Base-by-base conservation (phyloP, 768 basidiomycete species). In the Boletus sp. region DNA sequence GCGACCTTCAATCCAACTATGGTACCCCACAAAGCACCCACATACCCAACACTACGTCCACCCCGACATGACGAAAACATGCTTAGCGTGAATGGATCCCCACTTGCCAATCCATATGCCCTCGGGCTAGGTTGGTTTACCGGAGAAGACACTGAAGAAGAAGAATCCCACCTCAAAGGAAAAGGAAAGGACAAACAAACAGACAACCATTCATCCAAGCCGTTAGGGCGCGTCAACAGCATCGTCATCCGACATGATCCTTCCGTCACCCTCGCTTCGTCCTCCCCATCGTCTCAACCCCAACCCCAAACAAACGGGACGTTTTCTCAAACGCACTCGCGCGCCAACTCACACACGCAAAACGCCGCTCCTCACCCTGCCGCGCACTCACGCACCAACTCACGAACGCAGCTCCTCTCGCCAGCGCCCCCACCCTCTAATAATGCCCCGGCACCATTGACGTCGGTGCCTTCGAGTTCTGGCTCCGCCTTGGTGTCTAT, bases 61-160 rank as follows among this genome's bases (percentile, higher is more conserved):
- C 87, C 89, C 11, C 82, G 87, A 41, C 82, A 78, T 60, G 83
- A 90, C 64, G 92, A 94, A 71, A 84, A 78, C 64, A 83, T 92
- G 82, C 77, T 92, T 49, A 90, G 90, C 64, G 71, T 88, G 18
- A 93, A 94, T 58, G 92, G 92, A 5, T 91, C 89, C 0, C 92
- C 92, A 0, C 78, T 93, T 17, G 83, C 85, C 17, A 92, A 92
- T 67, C 90, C 90, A 1, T 88, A 86, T 64, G 78, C 84, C 57
- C 82, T 86, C 62, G 86, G 85, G 18, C 67, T 84, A 45, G 76
- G 80, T 39, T 83, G 85, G 85, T 80, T 86, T 62, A 76, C 77
- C 59, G 58, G 61, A 1, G 73, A 75, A 6, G 67, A 65, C 18
- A 68, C 68, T 9, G 70, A 67, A 11, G 67, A 70, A 33, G 62